A percentile compares a stretch with the other conserved stretches of the same genome.
Evolutionary conservation across 352 stramenopile species (phyloP).

Genomic region (Globisporangium radiosum): DNA sequence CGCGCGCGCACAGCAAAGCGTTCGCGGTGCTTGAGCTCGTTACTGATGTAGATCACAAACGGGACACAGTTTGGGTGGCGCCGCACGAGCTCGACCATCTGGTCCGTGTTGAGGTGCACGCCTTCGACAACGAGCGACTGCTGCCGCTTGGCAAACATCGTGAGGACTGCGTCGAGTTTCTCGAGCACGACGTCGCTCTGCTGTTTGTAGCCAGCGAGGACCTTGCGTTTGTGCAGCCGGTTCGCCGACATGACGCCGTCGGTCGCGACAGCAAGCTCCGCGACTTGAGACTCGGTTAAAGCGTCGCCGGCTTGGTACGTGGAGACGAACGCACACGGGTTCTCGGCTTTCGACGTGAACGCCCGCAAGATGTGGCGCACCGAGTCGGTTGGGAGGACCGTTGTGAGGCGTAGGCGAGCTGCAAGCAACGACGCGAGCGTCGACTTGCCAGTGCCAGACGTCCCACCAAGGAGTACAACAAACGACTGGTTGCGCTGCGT

Average conservation of each 20-base stretch:
- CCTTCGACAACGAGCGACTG: slow-evolving; percentile 84
- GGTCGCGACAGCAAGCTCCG: slow-evolving; percentile 26
- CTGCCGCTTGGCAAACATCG: slow-evolving; percentile 78
- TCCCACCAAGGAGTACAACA: slow-evolving; percentile 80
- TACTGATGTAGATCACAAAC: slow-evolving; percentile 88
- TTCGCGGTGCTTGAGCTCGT: slow-evolving; percentile 84
- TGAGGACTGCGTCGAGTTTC: slow-evolving; percentile 77
- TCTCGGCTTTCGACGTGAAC: slow-evolving; percentile 77
- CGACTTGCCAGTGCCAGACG: slow-evolving; percentile 81
- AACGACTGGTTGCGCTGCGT: slow-evolving; percentile 84
- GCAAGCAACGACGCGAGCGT: slow-evolving; percentile 78
- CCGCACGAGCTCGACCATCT: slow-evolving; percentile 72
- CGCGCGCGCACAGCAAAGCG: slow-evolving; percentile 76
- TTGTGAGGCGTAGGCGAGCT: slow-evolving; percentile 71
- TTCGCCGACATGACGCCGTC: slow-evolving; percentile 55
- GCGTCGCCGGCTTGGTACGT: slow-evolving; percentile 86
- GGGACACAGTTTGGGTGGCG: slow-evolving; percentile 79
- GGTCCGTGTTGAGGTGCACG: slow-evolving; percentile 81
- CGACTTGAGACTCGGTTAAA: slow-evolving; percentile 39
- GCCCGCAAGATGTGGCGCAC: slow-evolving; percentile 76
- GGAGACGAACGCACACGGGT: slow-evolving; percentile 78
- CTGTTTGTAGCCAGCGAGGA: slow-evolving; percentile 76
- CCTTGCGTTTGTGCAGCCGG: slow-evolving; percentile 76
- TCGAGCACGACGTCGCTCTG: slow-evolving; percentile 79
- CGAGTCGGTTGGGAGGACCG: slow-evolving; percentile 79